Evolutionary conservation across 257 asterid species (phyloP), one percentile per base, ranked within the genome.

Genomic region (Vinca minor): DNA sequence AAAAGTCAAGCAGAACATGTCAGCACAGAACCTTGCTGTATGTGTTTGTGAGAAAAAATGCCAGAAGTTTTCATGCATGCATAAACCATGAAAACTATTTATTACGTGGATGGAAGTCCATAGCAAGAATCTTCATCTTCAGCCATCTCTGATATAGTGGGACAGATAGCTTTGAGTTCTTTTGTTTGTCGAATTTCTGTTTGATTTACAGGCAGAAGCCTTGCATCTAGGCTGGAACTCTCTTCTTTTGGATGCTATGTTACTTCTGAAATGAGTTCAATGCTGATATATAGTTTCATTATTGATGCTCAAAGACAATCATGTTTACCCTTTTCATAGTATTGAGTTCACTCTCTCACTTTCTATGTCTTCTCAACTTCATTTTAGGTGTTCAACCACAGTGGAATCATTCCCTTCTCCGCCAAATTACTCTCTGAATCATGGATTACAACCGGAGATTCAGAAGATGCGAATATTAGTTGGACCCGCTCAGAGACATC

Each of bases 391-490:
- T 76, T 85, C 98, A 63, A 89, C 98, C 54, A 82, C 87, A 11
- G 96, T 93, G 79, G 98, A 93, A 72, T 79, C 84, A 42, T 84
- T 82, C 77, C 98, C 98, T 59, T 81, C 94, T 59, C 82, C 74
- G 32, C 97, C 98, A 4, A 59, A 71, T 54, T 77, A 84, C 78
- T 70, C 88, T 57, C 76, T 71, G 65, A 85, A 70, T 72, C 83
- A 82, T 71, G 98, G 83, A 63, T 69, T 82, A 70, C 91, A 81
- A 64, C 88, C 89, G 34, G 98, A 84, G 80, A 84, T 93, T 82
- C 98, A 93, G 83, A 89, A 72, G 74, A 77, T 89, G 84, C 92
- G 87, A 62, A 70, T 93, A 71, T 72, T 64, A 64, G 82, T 93
- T 67, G 98, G 97, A 63, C 83, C 85, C 80, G 95, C 98, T 29